These are phyloP conservation scores for Sclerotinia nivalis DNA, from an alignment of 2,329 filamentous ascomycete species.

Conservation along the genomic window DNA sequence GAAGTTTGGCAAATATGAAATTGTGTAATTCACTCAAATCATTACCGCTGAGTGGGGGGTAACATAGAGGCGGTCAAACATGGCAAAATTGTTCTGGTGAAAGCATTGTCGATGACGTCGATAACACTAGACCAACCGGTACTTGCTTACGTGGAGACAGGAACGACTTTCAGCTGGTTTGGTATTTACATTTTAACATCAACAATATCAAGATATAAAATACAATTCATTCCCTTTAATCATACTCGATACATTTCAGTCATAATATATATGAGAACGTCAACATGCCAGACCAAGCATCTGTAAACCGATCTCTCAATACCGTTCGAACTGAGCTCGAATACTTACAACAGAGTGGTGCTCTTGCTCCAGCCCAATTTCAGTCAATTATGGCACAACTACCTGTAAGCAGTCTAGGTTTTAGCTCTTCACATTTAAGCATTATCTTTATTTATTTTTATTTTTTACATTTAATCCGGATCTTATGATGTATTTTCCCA, in stretches of 20 bases:
- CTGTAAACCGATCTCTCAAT: conserved; percentile 36
- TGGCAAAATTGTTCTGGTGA: conserved; percentile 1
- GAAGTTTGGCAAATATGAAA: neutral
- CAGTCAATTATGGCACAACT: conserved; percentile 41
- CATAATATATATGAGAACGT: neutral
- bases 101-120: conserved; percentile 17
- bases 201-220: neutral
- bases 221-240: neutral
- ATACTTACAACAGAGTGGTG: conserved; percentile 39
- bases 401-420: conserved; percentile 30
- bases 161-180: neutral
- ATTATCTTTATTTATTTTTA: no score
- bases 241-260: no score
- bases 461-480: no score
- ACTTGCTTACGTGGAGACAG: neutral
- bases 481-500: neutral
- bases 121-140: neutral
- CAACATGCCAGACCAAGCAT: conserved; percentile 37
- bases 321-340: conserved; percentile 36
- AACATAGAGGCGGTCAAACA: conserved; percentile 4
- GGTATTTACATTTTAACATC: neutral
- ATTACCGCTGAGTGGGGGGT: neutral
- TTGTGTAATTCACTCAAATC: neutral
- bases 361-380: conserved; percentile 39
- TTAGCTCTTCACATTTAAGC: no score